Evolutionary conservation across 2,329 filamentous ascomycete species (phyloP).

Genomic region (Setomelanomma holmii): DNA sequence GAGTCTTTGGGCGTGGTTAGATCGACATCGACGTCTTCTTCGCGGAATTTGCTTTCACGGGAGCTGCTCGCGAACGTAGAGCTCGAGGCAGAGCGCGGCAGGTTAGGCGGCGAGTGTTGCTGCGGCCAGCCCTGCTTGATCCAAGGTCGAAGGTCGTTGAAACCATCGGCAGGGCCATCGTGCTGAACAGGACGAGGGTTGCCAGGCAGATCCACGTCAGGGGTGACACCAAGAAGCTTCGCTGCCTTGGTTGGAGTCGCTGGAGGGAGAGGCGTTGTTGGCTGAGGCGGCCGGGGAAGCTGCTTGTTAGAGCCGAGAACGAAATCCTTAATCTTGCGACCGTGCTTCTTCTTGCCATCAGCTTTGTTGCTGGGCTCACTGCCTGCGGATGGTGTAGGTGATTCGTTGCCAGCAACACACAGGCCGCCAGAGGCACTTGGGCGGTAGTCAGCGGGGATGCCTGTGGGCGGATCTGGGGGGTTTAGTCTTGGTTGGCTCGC

Average conservation of each 20-base stretch:
- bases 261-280: slow-evolving; percentile 23
- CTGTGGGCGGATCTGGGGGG: slow-evolving; percentile 2
- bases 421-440: slow-evolving; percentile 2
- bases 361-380: slow-evolving; percentile 2
- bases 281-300: slow-evolving; percentile 1
- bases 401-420: not conserved
- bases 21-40: slow-evolving; percentile 16
- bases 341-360: slow-evolving; percentile 26
- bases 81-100: not conserved
- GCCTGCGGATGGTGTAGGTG: slow-evolving; percentile 8
- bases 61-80: slow-evolving; percentile 8
- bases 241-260: slow-evolving; percentile 31
- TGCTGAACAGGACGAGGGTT: not conserved
- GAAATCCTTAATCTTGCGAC: slow-evolving; percentile 18
- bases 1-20: slow-evolving; percentile 10
- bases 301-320: slow-evolving; percentile 6
- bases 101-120: not conserved
- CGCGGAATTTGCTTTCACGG: slow-evolving; percentile 15
- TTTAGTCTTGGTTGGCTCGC: not conserved
- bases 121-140: not conserved
- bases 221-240: slow-evolving; percentile 24
- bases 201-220: not conserved
- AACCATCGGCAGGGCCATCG: slow-evolving; percentile 1
- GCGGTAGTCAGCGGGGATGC: slow-evolving; percentile 4
- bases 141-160: not conserved